These are phyloP conservation scores for Botryosphaeria dothidea DNA, from an alignment of 2,329 filamentous ascomycete genomes.

Conservation along the genomic window DNA sequence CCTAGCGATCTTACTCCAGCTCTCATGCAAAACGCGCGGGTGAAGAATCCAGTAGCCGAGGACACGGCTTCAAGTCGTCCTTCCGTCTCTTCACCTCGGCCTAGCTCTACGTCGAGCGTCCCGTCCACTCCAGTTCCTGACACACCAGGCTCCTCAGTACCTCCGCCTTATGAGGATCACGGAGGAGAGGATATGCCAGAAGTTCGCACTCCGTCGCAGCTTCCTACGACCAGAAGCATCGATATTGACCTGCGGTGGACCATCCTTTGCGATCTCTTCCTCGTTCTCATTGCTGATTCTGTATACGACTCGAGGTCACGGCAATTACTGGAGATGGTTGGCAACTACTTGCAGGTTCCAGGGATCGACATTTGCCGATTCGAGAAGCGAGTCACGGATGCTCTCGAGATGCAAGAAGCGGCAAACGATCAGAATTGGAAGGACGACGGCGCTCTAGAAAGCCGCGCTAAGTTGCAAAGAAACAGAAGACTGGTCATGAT, in stretches of 20 bases:
- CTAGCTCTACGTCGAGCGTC: constrained; percentile 22
- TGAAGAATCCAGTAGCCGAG: constrained; percentile 86
- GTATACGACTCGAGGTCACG: constrained; percentile 89
- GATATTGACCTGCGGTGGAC: constrained; percentile 98
- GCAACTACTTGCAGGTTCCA: constrained; percentile 73
- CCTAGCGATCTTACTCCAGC: constrained; percentile 80
- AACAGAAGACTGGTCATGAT: constrained; percentile 90
- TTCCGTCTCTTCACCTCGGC: constrained; percentile 35
- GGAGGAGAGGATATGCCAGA: constrained; percentile 72
- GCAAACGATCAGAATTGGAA: constrained; percentile 97
- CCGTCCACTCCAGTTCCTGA: constrained; percentile 4
- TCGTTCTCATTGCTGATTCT: constrained; percentile 94
- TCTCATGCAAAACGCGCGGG: constrained; percentile 87
- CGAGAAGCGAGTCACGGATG: constrained; percentile 95
- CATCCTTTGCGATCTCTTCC: constrained; percentile 90
- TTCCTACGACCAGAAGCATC: constrained; percentile 78
- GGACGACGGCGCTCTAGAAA: constrained; percentile 91
- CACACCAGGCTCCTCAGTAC: constrained; percentile 35
- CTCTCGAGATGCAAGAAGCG: constrained; percentile 94
- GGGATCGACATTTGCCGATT: constrained; percentile 96
- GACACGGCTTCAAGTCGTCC: constrained; percentile 36
- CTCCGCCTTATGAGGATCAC: constrained; percentile 60
- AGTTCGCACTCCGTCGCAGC: constrained; percentile 78
- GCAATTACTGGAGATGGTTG: constrained; percentile 79
- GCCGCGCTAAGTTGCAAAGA: constrained; percentile 74